Base-by-base conservation (phyloP, 2,329 filamentous ascomycete species). In the Alternaria ventricosa region DNA sequence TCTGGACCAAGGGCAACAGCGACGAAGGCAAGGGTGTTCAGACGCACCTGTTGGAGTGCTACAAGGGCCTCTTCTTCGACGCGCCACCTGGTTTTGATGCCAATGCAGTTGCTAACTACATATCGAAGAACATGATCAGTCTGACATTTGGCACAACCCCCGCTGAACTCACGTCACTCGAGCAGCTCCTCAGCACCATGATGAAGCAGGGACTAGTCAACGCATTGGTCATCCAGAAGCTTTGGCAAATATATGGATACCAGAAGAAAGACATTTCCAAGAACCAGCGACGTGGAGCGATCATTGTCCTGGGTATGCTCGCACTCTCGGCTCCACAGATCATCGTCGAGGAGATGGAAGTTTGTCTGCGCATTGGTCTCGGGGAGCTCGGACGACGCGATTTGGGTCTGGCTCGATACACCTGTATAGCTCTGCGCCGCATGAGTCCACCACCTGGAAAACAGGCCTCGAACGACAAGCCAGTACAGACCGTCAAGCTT, bases 1-100 rank as follows among this genome's bases (percentile, higher is more conserved):
- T 99, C 79, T 99, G 96, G 96, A 99, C 96, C 68, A 99, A 99
- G 82, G 95, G 96, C 71, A 99, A 98, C 82, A 98, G 94, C 73
- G 96, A 99, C 75, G 96, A 99, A 84, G 96, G 96, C 73, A 99
- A 98, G 82, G 96, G 96, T 60, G 94, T 99, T 3, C 96, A 99
- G 78, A 92, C 92, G 3, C 96, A 99, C 80, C 86, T 99, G 28
- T 97, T 99, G 69, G 96, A 99, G 71, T 97, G 93, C 79, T 99
- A 99, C 84, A 96, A 92, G 77, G 90, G 93, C 20, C 87, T 99
- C 1, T 99, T 98, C 82, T 99, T 99, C 73, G 93, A 97, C 75
- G 94, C 96, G 0, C 96, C 96, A 0, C 93, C 94, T 64, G 90
- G 90, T 5, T 97, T 97, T 82, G 93, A 87, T 62, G 84, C 89